Conservation (phyloP, 2,329 filamentous ascomycete species). For the Anthostomella pinea region DNA sequence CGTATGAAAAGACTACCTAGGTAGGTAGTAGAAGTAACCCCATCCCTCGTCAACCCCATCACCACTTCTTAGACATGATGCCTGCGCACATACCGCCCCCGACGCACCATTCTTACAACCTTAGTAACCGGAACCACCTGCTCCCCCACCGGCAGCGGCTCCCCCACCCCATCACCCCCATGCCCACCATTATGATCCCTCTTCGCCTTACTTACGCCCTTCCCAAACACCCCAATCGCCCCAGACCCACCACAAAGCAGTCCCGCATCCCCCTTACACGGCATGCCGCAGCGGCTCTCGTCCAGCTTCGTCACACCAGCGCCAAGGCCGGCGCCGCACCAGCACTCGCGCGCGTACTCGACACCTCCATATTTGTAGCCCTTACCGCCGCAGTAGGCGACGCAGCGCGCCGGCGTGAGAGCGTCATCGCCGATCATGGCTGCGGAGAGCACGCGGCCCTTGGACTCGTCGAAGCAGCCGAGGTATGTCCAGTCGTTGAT, state of each 20-base stretch:
- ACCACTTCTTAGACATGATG: no score
- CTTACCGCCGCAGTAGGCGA: background rate
- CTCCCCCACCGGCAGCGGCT: background rate
- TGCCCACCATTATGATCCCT: background rate
- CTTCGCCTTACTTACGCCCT: background rate
- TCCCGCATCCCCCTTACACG: slow-evolving; percentile 7
- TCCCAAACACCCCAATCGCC: background rate
- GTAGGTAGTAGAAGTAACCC: no score
- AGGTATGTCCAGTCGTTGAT: no score
- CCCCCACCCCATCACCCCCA: background rate
- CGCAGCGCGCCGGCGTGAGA: background rate
- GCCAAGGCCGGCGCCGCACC: background rate
- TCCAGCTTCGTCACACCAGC: background rate
- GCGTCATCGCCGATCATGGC: no score
- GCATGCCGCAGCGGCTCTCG: slow-evolving; percentile 5
- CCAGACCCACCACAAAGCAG: slow-evolving; percentile 4
- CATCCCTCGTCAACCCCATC: no score
- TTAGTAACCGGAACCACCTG: background rate
- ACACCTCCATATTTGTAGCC: background rate
- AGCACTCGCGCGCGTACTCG: slow-evolving; percentile 2
- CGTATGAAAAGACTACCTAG: no score
- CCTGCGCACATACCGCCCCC: slow-evolving; percentile 1
- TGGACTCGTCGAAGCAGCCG: no score
- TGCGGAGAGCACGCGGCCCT: no score
- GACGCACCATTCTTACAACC: background rate